Conservation (phyloP, 225 moss, liverwort and hornwort species). For the Ulota crispa region DNA sequence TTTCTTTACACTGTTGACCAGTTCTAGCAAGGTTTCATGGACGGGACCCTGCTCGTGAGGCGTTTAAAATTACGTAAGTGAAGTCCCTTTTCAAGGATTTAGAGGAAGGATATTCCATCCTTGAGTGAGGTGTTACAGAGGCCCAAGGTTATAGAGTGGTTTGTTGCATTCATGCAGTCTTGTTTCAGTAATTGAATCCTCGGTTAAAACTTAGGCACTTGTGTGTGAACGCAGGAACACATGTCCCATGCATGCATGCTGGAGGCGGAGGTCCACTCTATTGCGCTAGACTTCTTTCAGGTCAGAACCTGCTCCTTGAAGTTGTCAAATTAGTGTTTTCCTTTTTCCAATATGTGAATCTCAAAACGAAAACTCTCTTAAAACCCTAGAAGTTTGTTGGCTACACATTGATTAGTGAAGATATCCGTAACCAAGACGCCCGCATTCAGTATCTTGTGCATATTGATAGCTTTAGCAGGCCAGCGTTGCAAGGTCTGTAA, state of each 20-base stretch:
- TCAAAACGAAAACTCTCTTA: neutral
- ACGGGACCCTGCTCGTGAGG: neutral
- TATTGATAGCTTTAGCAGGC: constrained; percentile 11
- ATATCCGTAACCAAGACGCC: constrained; percentile 1
- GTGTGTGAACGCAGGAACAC: constrained; percentile 17
- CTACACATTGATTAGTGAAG: neutral
- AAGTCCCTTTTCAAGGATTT: neutral
- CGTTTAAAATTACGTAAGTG: too few relatives aligned
- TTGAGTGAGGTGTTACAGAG: neutral
- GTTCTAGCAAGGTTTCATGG: neutral
- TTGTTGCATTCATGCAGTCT: neutral
- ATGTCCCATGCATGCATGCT: neutral
- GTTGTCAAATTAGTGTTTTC: neutral
- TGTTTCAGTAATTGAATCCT: neutral
- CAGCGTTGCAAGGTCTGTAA: constrained; percentile 11
- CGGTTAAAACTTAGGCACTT: neutral
- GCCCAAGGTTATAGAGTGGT: neutral
- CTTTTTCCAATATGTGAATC: neutral
- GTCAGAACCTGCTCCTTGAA: constrained; percentile 11
- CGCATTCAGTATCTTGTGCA: constrained; percentile 12
- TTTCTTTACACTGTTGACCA: neutral
- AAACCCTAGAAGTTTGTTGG: neutral
- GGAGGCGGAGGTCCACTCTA: neutral
- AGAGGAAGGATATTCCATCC: neutral
- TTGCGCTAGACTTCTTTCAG: neutral